Evolutionary conservation across 495 filamentous ascomycete genomes (phyloP).

Genomic region (Penicillium cosmopolitanum): DNA sequence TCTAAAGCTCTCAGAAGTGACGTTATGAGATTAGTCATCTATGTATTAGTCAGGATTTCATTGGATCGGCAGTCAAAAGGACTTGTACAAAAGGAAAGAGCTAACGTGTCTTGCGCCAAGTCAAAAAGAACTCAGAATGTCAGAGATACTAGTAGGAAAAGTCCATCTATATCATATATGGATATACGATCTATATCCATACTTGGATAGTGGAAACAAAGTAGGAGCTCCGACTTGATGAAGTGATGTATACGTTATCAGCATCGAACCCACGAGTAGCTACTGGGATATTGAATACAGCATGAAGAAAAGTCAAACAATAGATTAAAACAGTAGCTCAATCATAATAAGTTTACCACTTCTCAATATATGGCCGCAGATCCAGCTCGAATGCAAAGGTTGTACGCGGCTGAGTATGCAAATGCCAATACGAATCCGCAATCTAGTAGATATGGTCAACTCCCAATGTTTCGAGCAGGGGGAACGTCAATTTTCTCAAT

Average conservation of each 20-base stretch:
- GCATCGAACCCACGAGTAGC: no score
- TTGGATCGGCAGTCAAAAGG: neutral
- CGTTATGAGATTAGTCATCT: neutral
- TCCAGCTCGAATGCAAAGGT: conserved; percentile 87
- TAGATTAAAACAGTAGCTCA: neutral
- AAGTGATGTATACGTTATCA: no score
- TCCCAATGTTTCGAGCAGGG: neutral
- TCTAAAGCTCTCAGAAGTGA: neutral
- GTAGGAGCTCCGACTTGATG: no score
- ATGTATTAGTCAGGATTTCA: neutral
- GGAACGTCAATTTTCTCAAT: neutral
- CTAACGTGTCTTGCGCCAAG: no score
- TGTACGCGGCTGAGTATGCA: conserved; percentile 83
- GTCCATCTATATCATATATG: no score
- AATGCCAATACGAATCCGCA: conserved; percentile 85
- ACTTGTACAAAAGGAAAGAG: no score
- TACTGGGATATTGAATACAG: no score
- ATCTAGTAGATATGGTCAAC: conserved; percentile 58
- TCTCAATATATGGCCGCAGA: conserved; percentile 78
- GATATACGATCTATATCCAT: no score
- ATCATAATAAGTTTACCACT: conserved; percentile 53
- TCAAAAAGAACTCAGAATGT: no score
- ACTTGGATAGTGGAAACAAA: no score
- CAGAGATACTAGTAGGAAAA: no score
- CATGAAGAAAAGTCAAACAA: neutral